These are phyloP conservation scores for Stereocaulon alpinum DNA, from an alignment of 495 filamentous ascomycete species.

Conservation along the genomic window DNA sequence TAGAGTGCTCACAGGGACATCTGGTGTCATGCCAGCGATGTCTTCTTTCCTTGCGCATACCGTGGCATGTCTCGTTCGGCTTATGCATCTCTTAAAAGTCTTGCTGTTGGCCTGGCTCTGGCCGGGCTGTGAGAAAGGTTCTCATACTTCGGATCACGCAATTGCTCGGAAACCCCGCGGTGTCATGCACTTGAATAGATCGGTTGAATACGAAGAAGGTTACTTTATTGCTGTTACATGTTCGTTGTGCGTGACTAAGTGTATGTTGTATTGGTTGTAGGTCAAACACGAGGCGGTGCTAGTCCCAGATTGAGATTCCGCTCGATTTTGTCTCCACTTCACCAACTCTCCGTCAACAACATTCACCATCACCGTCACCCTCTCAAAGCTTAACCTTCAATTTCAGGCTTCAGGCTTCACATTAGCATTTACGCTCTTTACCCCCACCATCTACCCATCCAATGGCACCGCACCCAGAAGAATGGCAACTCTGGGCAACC, in stretches of 20 bases:
- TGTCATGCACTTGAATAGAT: constrained; percentile 17
- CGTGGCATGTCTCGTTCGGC: constrained; percentile 6
- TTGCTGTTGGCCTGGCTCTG: constrained; percentile 9
- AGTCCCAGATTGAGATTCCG: no score
- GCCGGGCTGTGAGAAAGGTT: constrained; percentile 6
- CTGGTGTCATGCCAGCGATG: constrained; percentile 7
- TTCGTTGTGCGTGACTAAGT: background rate
- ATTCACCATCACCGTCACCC: background rate
- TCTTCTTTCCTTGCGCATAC: constrained; percentile 10
- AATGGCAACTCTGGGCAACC: constrained; percentile 19
- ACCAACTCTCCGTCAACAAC: background rate
- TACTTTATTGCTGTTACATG: background rate
- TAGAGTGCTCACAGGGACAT: constrained; percentile 14
- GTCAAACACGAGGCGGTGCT: no score
- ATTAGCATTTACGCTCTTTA: no score
- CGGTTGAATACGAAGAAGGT: constrained; percentile 9
- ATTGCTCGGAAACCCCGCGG: background rate
- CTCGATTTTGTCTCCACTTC: background rate
- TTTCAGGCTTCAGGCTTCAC: no score
- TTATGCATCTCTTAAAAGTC: constrained; percentile 14
- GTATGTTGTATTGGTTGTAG: no score
- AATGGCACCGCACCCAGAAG: constrained; percentile 14
- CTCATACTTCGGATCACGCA: background rate
- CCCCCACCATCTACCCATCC: background rate
- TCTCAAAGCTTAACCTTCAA: no score